These are phyloP conservation scores for Chimonanthus praecox DNA, from an alignment of 164 flowering plant species.

Conservation along the genomic window DNA sequence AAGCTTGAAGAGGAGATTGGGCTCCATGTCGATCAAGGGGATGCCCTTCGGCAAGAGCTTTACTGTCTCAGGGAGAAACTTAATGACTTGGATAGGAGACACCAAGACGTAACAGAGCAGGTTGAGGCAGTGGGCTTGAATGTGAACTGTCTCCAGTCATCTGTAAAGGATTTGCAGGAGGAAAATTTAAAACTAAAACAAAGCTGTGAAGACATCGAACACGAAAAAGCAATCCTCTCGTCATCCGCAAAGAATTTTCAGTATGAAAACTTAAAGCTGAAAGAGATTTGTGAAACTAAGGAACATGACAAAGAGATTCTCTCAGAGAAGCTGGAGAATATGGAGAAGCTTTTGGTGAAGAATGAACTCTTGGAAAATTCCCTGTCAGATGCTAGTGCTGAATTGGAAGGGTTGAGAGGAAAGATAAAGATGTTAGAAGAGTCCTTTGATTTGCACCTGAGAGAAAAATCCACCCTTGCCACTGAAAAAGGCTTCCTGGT, in stretches of 20 bases:
- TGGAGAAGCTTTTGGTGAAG: conserved; percentile 46
- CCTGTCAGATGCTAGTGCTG: conserved; percentile 39
- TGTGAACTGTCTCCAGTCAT: conserved; percentile 41
- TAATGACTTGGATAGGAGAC: conserved; percentile 36
- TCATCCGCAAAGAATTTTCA: conserved; percentile 57
- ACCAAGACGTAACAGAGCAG: conserved; percentile 49
- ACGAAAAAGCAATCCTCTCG: conserved; percentile 30
- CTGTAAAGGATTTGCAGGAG: conserved; percentile 59
- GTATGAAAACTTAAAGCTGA: conserved; percentile 61
- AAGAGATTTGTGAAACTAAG: conserved; percentile 37
- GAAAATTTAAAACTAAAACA: conserved; percentile 65
- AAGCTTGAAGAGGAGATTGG: conserved; percentile 68
- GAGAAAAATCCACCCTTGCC: conserved; percentile 56
- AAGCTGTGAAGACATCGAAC: conserved; percentile 32
- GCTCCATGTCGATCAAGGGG: conserved; percentile 38
- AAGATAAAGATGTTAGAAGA: conserved; percentile 48
- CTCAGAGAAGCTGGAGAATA: conserved; percentile 38
- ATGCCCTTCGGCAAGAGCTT: conserved; percentile 58
- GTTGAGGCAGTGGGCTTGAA: conserved; percentile 57
- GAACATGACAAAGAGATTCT: conserved; percentile 45
- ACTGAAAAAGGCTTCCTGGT: conserved; percentile 58
- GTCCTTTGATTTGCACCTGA: conserved; percentile 41
- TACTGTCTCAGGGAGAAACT: conserved; percentile 58
- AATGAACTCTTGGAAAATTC: conserved; percentile 44
- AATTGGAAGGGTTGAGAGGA: conserved; percentile 43